Evolutionary conservation across 225 moss, liverwort and hornwort species (phyloP).

Genomic region (Thuidium tamariscinum): DNA sequence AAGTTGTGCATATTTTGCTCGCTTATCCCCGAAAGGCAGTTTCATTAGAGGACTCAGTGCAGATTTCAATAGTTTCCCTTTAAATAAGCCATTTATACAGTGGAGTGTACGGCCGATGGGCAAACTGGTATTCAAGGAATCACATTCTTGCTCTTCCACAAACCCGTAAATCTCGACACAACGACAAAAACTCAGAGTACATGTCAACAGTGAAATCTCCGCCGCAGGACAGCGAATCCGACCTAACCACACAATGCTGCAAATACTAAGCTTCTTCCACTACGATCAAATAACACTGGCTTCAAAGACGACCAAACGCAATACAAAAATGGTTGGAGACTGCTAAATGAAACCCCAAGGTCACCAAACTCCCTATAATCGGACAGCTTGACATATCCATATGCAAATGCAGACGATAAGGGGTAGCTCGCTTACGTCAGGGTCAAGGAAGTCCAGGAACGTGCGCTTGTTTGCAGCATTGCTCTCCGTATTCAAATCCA

Average conservation of each 20-base stretch:
- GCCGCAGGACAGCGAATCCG: not conserved
- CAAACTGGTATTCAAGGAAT: not conserved
- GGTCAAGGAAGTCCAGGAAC: constrained; percentile 80
- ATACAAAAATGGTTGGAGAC: not conserved
- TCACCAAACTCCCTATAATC: too few species aligned
- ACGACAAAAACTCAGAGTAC: not conserved
- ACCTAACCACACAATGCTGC: not conserved
- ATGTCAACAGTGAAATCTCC: not conserved
- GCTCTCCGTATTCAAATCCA: constrained; percentile 58
- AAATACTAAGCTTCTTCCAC: not conserved
- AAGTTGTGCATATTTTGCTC: not conserved
- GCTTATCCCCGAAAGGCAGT: not conserved
- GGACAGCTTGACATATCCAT: not conserved
- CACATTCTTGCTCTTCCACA: not conserved
- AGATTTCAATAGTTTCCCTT: not conserved
- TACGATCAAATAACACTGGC: not conserved
- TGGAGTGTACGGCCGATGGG: not conserved
- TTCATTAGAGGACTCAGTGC: not conserved
- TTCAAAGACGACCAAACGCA: not conserved
- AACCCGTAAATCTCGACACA: not conserved
- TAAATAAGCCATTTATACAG: not conserved
- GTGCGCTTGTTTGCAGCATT: constrained; percentile 55
- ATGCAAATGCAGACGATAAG: not conserved
- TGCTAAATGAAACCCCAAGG: not conserved
- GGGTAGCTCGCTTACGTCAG: constrained; percentile 23